phyloP scores from a whole-genome alignment of 2,329 filamentous ascomycete genomes.

The Cladosporium sp. region DNA sequence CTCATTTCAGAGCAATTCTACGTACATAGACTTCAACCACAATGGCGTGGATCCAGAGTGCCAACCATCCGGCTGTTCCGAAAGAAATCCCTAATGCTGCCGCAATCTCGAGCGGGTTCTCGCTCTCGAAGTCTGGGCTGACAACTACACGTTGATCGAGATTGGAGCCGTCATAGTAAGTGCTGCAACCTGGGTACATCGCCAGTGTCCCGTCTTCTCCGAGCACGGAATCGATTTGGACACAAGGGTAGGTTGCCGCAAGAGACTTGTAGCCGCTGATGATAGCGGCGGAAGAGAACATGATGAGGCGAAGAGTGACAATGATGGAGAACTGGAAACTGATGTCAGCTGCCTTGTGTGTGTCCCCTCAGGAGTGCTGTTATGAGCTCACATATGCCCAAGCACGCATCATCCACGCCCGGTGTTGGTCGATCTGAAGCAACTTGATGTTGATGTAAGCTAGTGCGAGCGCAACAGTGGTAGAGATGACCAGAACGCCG shows the following conservation, averaged over 20 bases:
- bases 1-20: neutral
- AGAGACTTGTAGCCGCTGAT: conserved; percentile 37
- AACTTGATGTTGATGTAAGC: conserved; percentile 58
- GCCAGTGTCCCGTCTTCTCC: conserved; percentile 36
- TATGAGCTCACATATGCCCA: conserved; percentile 34
- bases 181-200: conserved; percentile 43
- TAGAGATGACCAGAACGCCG: conserved; percentile 47
- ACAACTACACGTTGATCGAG: conserved; percentile 22
- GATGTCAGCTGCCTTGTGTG: neutral
- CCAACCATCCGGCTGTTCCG: conserved; percentile 54
- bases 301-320: conserved; percentile 52
- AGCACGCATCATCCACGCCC: conserved; percentile 61
- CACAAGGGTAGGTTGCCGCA: conserved; percentile 45
- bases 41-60: conserved; percentile 51
- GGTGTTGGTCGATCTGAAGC: conserved; percentile 61
- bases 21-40: conserved; percentile 39
- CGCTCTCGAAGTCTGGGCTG: conserved; percentile 28
- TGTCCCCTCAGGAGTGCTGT: neutral
- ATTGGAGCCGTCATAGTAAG: conserved; percentile 9
- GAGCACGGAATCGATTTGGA: conserved; percentile 40
- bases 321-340: conserved; percentile 41
- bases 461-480: conserved; percentile 45
- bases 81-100: conserved; percentile 51
- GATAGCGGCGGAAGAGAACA: conserved; percentile 44
- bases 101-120: conserved; percentile 29